Evolutionary conservation across 1,284 basidiomycete genomes (phyloP), one percentile per base, ranked within the genome.

Genomic region (Trichosporon coremiiforme): DNA sequence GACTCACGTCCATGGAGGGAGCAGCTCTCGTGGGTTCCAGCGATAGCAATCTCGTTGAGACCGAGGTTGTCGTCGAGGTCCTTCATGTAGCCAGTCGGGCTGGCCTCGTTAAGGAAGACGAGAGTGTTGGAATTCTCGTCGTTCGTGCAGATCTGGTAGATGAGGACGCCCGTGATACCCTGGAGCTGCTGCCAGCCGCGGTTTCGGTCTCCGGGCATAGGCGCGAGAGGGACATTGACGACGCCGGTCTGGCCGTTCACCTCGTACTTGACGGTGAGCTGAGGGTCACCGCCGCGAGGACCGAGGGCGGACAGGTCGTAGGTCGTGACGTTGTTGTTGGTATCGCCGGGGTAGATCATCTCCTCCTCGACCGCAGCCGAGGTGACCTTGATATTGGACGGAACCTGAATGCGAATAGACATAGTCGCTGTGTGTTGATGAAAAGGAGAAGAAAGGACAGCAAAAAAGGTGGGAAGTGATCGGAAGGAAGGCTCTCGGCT

Each of bases 21-120:
- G 38, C 66, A 75, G 8, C 73, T 78, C 25, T 78, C 71, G 77
- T 84, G 87, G 31, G 83, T 83, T 86, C 92, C 92, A 68, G 92
- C 91, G 29, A 95, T 85, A 68, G 88, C 83, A 13, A 94, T 76
- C 20, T 90, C 89, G 10, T 91, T 91, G 25, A 95, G 80, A 7
- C 88, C 86, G 1, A 87, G 83, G 2, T 83, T 78, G 78, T 94
- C 89, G 2, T 90, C 89, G 57, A 95, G 55, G 15, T 53, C n/a
- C 4, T 68, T 67, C 68, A 82, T 72, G 67, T 77, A 82, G 38
- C 75, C 68, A 1, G 74, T 60, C 5, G 75, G 70, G 55, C 74
- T 70, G 2, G 69, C 75, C 17, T 62, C 38, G 10, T 36, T 35
- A 33, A 75, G 68, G 63, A 79, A 60, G 35, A 79, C 29, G 6